A percentile compares a stretch with the other conserved stretches of the same genome.
Conservation (phyloP, 164 flowering plant genomes). For the Stephania cephalantha region DNA sequence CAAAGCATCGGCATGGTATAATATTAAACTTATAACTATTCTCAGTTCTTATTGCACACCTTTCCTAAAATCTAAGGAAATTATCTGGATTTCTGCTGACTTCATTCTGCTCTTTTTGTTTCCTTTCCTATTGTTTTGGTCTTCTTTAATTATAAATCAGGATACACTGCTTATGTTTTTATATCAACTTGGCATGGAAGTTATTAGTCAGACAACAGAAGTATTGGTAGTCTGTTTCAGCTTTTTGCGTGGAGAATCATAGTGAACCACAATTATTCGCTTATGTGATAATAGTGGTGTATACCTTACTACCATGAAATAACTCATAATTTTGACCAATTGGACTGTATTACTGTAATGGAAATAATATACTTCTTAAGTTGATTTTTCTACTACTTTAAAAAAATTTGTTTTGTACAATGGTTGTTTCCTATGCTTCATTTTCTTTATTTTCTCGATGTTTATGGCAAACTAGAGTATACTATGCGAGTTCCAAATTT, state of each 20-base stretch:
- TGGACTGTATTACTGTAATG: not conserved
- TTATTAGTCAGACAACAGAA: not conserved
- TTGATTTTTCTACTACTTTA: not conserved
- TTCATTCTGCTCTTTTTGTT: not conserved
- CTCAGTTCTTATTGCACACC: not conserved
- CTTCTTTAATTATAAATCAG: not conserved
- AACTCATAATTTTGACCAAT: not conserved
- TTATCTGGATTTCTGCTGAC: not conserved
- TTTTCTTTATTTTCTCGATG: too few species aligned
- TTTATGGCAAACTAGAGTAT: not conserved
- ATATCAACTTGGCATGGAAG: not conserved
- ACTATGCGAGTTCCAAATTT: not conserved
- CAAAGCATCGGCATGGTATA: slow-evolving; percentile 93
- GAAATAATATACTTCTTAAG: not conserved
- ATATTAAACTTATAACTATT: slow-evolving; percentile 4
- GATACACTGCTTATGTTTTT: not conserved
- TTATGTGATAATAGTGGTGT: not conserved
- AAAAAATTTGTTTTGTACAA: not conserved
- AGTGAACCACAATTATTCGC: not conserved
- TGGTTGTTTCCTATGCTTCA: not conserved
- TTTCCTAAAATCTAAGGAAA: not conserved
- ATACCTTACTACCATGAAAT: not conserved
- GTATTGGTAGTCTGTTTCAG: not conserved
- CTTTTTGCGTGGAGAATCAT: not conserved
- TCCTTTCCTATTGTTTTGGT: not conserved